These are phyloP conservation scores for Botryotinia narcissicola DNA, from an alignment of 2,329 filamentous ascomycete species.

Conservation along the genomic window DNA sequence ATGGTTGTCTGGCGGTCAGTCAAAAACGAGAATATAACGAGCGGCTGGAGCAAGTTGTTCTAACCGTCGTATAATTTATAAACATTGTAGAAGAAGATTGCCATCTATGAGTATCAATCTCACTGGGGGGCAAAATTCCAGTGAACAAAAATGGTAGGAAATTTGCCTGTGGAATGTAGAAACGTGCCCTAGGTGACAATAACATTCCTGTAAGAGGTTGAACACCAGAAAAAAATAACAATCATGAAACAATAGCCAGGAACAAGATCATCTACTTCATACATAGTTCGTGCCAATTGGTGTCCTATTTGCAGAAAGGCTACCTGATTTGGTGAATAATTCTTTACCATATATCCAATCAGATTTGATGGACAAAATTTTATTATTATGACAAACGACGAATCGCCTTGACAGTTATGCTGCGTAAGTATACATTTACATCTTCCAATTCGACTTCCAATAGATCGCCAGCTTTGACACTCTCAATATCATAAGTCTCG, in stretches of 20 bases:
- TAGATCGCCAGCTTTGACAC: constrained; percentile 50
- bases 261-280: not conserved
- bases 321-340: not conserved
- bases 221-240: not conserved
- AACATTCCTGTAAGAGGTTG: not conserved
- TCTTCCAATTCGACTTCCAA: constrained; percentile 53
- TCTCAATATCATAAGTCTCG: constrained; percentile 25
- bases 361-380: not conserved
- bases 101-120: not conserved
- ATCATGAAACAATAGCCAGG: not conserved
- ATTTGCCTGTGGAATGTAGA: constrained; percentile 4
- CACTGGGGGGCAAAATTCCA: constrained; percentile 2
- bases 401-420: constrained; percentile 49
- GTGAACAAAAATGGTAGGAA: not conserved
- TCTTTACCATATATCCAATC: not conserved
- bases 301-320: not conserved
- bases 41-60: not conserved
- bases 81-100: not conserved
- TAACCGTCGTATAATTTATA: not conserved
- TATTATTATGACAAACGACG: constrained; percentile 23
- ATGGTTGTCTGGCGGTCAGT: not conserved
- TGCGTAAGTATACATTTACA: constrained; percentile 50
- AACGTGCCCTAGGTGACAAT: not conserved
- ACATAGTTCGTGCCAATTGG: not conserved
- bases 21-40: not conserved